Conservation (phyloP, 2,329 filamentous ascomycete genomes). For the Cercospora zeae-maydis region DNA sequence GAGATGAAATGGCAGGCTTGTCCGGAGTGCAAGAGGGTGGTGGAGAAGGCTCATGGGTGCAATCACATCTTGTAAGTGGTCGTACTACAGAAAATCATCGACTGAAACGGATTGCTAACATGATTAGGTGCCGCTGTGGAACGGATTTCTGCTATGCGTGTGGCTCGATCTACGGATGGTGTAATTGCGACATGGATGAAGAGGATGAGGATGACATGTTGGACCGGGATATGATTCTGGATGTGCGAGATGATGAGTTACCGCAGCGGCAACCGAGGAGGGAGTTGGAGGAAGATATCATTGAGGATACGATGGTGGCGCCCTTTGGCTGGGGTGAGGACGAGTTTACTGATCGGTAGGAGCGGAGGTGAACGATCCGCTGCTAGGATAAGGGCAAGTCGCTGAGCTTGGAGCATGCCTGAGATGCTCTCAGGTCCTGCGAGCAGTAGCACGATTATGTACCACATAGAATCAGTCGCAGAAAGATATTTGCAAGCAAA, state of each 20-base stretch:
- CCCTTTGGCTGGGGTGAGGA: constrained; percentile 3
- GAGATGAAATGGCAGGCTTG: constrained; percentile 14
- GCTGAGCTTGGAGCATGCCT: background rate
- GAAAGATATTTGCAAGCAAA: background rate
- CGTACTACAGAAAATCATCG: background rate
- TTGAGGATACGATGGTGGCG: constrained; percentile 15
- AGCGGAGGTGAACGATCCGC: background rate
- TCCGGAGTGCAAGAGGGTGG: constrained; percentile 13
- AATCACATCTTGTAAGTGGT: constrained; percentile 18
- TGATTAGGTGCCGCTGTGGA: constrained; percentile 10
- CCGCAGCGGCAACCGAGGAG: background rate
- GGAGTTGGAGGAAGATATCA: constrained; percentile 14
- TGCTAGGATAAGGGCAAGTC: background rate
- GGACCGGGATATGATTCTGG: background rate
- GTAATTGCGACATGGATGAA: constrained; percentile 2
- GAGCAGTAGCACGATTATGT: background rate
- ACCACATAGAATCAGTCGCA: background rate
- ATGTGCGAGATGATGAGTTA: background rate
- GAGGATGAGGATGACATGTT: constrained; percentile 11
- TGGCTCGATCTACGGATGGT: constrained; percentile 4
- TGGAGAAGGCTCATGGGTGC: constrained; percentile 19
- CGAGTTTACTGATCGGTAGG: constrained; percentile 6
- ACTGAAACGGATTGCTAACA: background rate
- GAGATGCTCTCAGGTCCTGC: background rate
- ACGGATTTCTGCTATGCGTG: constrained; percentile 18